These are phyloP conservation scores for Aaosphaeria pasadenensis DNA, from an alignment of 2,329 filamentous ascomycete genomes.

Conservation along the genomic window DNA sequence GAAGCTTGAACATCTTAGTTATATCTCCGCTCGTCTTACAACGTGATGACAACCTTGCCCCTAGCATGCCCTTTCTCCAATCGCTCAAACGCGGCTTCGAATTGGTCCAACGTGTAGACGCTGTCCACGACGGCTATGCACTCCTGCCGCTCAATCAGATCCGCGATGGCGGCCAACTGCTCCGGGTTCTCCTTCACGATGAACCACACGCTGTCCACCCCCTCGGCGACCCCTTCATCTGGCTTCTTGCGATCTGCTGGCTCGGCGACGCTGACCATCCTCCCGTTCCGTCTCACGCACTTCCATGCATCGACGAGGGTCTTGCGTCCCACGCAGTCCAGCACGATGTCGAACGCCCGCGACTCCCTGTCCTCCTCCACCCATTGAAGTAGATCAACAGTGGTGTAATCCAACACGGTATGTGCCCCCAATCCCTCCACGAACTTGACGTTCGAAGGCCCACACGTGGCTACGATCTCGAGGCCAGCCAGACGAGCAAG, in stretches of 20 bases:
- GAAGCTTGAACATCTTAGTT: no score
- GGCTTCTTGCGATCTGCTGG: slow-evolving; percentile 31
- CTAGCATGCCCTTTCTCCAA: slow-evolving; percentile 39
- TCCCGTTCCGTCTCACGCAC: slow-evolving; percentile 35
- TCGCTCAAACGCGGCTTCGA: slow-evolving; percentile 38
- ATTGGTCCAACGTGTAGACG: slow-evolving; percentile 41
- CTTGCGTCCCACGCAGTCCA: slow-evolving; percentile 45
- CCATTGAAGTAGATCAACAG: slow-evolving; percentile 32
- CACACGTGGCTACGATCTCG: slow-evolving; percentile 41
- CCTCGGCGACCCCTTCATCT: slow-evolving; percentile 18
- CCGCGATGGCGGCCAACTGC: slow-evolving; percentile 38
- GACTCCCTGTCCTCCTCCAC: slow-evolving; percentile 15
- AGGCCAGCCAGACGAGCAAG: slow-evolving; percentile 37
- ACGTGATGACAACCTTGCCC: slow-evolving; percentile 15
- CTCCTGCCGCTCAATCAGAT: slow-evolving; percentile 37
- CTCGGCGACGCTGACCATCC: slow-evolving; percentile 41
- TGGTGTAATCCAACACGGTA: slow-evolving; percentile 42
- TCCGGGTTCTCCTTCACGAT: slow-evolving; percentile 39
- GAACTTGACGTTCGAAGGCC: slow-evolving; percentile 37
- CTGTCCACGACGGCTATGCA: slow-evolving; percentile 40
- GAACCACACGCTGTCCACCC: slow-evolving; percentile 40
- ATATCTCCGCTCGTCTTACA: not conserved
- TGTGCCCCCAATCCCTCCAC: slow-evolving; percentile 41
- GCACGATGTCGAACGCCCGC: slow-evolving; percentile 41
- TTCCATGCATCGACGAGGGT: slow-evolving; percentile 45